phyloP scores from a whole-genome alignment of 106 monocot genomes.

The Dioscorea zingiberensis region DNA sequence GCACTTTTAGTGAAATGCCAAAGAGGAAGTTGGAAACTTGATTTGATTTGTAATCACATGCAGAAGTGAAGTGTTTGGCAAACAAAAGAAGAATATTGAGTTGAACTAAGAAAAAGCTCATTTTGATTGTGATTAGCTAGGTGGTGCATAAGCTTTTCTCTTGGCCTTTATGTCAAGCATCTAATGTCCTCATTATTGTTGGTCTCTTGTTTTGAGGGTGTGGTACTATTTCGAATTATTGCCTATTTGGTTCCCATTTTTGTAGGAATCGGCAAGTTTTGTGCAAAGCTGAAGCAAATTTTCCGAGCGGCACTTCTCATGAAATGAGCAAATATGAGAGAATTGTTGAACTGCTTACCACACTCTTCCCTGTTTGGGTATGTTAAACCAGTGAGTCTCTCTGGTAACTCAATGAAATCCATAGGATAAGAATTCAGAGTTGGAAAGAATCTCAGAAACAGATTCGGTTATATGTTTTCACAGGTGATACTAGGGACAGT shows the following conservation, averaged over 20 bases:
- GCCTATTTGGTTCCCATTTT: not conserved
- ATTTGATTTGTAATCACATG: not conserved
- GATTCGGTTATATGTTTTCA: not conserved
- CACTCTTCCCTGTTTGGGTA: constrained; percentile 98
- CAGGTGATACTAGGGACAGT: constrained; percentile 86
- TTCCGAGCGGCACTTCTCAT: constrained; percentile 26
- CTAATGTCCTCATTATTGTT: not conserved
- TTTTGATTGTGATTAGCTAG: too few relatives aligned
- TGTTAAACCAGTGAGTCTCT: not conserved
- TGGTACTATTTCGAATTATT: too few relatives aligned
- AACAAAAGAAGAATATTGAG: too few relatives aligned
- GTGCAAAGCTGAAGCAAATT: constrained; percentile 87
- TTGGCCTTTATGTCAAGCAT: too few relatives aligned
- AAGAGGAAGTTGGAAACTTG: not conserved
- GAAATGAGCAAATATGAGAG: constrained; percentile 70
- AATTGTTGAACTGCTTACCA: constrained; percentile 92
- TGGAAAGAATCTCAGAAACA: too few relatives aligned
- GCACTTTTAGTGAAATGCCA: not conserved
- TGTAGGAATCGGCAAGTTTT: constrained; percentile 36
- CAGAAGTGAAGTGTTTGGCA: too few relatives aligned
- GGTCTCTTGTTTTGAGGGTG: not conserved
- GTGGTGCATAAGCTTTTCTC: too few relatives aligned
- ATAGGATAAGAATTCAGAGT: too few relatives aligned
- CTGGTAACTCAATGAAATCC: not conserved
- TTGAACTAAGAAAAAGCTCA: too few relatives aligned